These are phyloP conservation scores for Linderina pennispora DNA, from an alignment of 192 early-diverging fungal genomes.

Conservation along the genomic window DNA sequence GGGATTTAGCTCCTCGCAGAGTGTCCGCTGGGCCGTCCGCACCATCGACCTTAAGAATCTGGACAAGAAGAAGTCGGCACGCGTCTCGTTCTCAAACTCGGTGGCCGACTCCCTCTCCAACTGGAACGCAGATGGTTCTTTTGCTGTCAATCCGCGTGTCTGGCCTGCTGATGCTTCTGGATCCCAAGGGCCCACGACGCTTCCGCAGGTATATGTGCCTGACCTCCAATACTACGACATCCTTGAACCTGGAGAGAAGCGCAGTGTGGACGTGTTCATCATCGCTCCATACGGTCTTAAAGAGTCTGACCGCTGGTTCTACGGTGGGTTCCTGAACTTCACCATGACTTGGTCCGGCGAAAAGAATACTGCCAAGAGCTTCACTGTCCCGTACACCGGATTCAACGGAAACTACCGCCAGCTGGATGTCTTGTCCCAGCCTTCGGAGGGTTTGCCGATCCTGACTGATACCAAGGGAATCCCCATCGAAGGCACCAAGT, in stretches of 20 bases:
- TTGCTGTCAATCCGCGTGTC: constrained; percentile 7
- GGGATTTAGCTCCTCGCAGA: not conserved
- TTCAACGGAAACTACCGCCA: constrained; percentile 37
- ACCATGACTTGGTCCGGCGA: constrained; percentile 21
- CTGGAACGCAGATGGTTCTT: constrained; percentile 16
- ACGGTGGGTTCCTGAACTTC: constrained; percentile 38
- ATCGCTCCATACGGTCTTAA: constrained; percentile 23
- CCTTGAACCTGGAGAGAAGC: constrained; percentile 24
- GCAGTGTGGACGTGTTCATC: constrained; percentile 12
- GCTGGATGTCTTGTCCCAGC: constrained; percentile 15
- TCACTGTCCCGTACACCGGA: constrained; percentile 41
- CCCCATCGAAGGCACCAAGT: not conserved
- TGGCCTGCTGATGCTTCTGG: constrained; percentile 5
- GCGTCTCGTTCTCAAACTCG: constrained; percentile 2
- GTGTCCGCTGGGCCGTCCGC: constrained; percentile 9
- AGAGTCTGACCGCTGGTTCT: constrained; percentile 39
- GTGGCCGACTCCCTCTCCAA: constrained; percentile 33
- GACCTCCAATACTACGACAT: not conserved
- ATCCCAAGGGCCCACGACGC: not conserved
- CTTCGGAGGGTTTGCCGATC: constrained; percentile 6
- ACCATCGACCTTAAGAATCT: constrained; percentile 22
- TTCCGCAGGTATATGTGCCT: constrained; percentile 4
- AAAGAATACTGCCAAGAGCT: not conserved
- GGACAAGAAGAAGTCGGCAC: constrained; percentile 12
- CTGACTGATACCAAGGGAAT: constrained; percentile 5